These are phyloP conservation scores for Candida quercuum DNA, from an alignment of 805 yeast species.

Conservation along the genomic window DNA sequence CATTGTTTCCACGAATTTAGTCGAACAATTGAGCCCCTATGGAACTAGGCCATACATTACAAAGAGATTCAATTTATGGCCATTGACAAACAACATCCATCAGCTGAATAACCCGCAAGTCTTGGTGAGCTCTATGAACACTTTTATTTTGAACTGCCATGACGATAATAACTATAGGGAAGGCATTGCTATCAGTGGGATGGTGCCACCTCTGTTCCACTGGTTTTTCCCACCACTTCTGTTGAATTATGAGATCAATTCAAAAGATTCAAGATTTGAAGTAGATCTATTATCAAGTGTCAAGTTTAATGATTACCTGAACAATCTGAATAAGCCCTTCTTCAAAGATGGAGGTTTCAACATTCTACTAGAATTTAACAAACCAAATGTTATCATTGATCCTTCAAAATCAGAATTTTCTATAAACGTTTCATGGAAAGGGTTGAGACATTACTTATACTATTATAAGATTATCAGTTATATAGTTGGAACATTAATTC, in stretches of 20 bases:
- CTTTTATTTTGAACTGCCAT: slow-evolving; percentile 15
- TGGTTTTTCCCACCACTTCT: slow-evolving; percentile 17
- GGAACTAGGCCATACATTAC: slow-evolving; percentile 9
- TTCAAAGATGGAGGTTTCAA: slow-evolving; percentile 9
- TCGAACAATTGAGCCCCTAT: slow-evolving; percentile 12
- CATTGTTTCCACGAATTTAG: slow-evolving; percentile 13
- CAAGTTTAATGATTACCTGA: slow-evolving; percentile 9
- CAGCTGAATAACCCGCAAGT: slow-evolving; percentile 15
- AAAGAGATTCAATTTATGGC: slow-evolving; percentile 19
- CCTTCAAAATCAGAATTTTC: slow-evolving; percentile 14
- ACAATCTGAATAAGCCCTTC: background rate
- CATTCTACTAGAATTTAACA: slow-evolving; percentile 20
- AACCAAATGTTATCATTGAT: slow-evolving; percentile 12
- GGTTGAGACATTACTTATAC: slow-evolving; percentile 20
- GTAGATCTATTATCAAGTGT: slow-evolving; percentile 12
- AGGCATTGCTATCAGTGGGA: slow-evolving; percentile 2
- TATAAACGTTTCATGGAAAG: slow-evolving; percentile 19
- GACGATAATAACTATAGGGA: background rate
- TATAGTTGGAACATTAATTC: slow-evolving; percentile 10
- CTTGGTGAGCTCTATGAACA: slow-evolving; percentile 16
- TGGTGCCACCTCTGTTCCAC: slow-evolving; percentile 14
- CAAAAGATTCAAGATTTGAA: slow-evolving; percentile 5
- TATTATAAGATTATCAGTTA: slow-evolving; percentile 20
- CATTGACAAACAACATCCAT: slow-evolving; percentile 20
- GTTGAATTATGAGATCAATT: slow-evolving; percentile 2